Conservation (phyloP, 257 asterid genomes). For the Scutellaria minor region DNA sequence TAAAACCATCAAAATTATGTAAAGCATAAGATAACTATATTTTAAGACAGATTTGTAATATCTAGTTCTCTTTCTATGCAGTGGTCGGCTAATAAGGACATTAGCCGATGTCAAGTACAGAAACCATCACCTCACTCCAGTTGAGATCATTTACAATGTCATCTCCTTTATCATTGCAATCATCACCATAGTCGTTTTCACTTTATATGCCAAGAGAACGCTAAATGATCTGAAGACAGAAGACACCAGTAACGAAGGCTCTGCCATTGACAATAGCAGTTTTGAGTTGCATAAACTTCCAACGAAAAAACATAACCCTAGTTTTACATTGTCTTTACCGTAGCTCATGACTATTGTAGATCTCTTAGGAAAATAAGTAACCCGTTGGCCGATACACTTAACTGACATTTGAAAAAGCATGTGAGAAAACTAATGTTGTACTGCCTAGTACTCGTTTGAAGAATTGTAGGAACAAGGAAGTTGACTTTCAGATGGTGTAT, state of each 20-base stretch:
- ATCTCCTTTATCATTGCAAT: constrained; percentile 74
- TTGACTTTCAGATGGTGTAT: constrained; percentile 43
- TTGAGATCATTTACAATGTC: constrained; percentile 76
- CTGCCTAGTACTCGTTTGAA: no score
- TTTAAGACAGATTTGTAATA: no score
- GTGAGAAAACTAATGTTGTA: no score
- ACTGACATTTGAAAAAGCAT: no score
- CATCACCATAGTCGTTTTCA: constrained; percentile 61
- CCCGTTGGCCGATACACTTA: no score
- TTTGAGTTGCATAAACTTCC: constrained; percentile 76
- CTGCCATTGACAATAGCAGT: constrained; percentile 23
- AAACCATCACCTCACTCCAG: constrained; percentile 66
- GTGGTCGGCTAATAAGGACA: constrained; percentile 85
- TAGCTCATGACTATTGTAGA: background rate
- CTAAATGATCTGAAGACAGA: constrained; percentile 61
- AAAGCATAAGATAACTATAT: no score
- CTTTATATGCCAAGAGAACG: constrained; percentile 69
- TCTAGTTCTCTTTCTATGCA: constrained; percentile 46
- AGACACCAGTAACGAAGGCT: constrained; percentile 44
- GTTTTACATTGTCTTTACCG: constrained; percentile 35
- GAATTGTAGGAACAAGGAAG: constrained; percentile 38
- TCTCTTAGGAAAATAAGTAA: no score
- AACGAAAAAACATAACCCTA: constrained; percentile 47
- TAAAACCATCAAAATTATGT: no score
- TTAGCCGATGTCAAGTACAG: constrained; percentile 81